phyloP scores from a whole-genome alignment of 2,329 filamentous ascomycete genomes.

The Aspergillus fructus region DNA sequence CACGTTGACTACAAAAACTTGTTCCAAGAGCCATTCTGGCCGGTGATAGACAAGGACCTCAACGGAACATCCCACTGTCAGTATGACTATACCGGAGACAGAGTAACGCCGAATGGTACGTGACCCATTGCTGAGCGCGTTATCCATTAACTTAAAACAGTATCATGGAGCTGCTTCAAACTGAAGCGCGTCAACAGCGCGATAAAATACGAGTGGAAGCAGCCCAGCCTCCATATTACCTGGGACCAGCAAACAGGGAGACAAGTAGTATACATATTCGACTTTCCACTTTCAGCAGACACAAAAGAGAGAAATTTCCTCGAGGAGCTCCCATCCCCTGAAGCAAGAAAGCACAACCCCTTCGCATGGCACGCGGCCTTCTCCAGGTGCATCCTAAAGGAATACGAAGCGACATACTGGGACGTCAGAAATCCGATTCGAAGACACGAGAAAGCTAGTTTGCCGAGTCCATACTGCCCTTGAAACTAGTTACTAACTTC shows the following conservation, averaged over 20 bases:
- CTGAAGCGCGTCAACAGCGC: conserved; percentile 15
- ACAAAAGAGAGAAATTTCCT: background rate
- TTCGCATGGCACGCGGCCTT: conserved; percentile 27
- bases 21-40: conserved; percentile 6
- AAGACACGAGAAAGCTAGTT: conserved; percentile 28
- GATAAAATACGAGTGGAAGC: conserved; percentile 10
- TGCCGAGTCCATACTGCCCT: background rate
- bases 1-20: background rate
- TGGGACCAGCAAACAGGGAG: conserved; percentile 12
- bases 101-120: background rate
- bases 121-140: no score
- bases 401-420: conserved; percentile 31
- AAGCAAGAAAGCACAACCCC: conserved; percentile 12
- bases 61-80: conserved; percentile 18
- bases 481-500: no score
- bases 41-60: conserved; percentile 14
- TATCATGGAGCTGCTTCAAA: conserved; percentile 26
- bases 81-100: background rate
- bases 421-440: conserved; percentile 29
- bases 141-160: no score
- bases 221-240: conserved; percentile 19
- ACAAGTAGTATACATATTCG: conserved; percentile 16
- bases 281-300: background rate
- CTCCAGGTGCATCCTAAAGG: conserved; percentile 15
- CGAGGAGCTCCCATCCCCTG: background rate